These are phyloP conservation scores for Puccinia horiana DNA, from an alignment of 1,284 basidiomycete species.

Conservation along the genomic window DNA sequence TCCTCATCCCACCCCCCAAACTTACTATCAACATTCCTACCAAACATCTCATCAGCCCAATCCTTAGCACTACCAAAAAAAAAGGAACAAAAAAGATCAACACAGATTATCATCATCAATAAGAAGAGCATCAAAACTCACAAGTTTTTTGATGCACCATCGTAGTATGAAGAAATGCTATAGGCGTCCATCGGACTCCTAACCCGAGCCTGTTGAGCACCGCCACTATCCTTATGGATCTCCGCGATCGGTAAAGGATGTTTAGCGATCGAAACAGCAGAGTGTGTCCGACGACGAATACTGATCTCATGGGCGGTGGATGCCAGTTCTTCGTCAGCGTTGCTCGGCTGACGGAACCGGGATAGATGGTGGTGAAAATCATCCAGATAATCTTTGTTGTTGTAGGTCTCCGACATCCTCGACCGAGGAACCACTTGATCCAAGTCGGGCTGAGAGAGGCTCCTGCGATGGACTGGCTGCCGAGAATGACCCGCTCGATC, in stretches of 20 bases:
- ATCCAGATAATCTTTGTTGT: too few species aligned
- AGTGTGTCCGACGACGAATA: not conserved
- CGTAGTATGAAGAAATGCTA: conserved; percentile 19
- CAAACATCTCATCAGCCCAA: not conserved
- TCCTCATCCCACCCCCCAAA: conserved; percentile 1
- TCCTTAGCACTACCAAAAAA: conserved; percentile 5
- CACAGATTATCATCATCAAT: not conserved
- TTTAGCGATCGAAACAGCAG: conserved; percentile 1
- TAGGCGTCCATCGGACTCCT: not conserved
- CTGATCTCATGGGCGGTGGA: not conserved
- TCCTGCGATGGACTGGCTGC: not conserved
- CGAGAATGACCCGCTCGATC: not conserved
- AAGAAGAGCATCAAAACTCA: not conserved
- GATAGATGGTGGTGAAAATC: not conserved
- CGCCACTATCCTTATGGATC: not conserved
- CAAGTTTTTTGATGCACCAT: conserved; percentile 17
- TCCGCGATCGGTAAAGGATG: not conserved
- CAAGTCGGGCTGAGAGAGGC: not conserved
- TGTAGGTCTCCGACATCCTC: too few species aligned
- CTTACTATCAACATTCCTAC: not conserved
- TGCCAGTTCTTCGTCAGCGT: not conserved
- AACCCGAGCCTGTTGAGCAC: not conserved
- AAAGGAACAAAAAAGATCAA: too few species aligned
- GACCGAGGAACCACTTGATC: too few species aligned
- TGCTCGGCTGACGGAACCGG: not conserved